These are phyloP conservation scores for Alternaria triticina DNA, from an alignment of 2,329 filamentous ascomycete species.

Conservation along the genomic window DNA sequence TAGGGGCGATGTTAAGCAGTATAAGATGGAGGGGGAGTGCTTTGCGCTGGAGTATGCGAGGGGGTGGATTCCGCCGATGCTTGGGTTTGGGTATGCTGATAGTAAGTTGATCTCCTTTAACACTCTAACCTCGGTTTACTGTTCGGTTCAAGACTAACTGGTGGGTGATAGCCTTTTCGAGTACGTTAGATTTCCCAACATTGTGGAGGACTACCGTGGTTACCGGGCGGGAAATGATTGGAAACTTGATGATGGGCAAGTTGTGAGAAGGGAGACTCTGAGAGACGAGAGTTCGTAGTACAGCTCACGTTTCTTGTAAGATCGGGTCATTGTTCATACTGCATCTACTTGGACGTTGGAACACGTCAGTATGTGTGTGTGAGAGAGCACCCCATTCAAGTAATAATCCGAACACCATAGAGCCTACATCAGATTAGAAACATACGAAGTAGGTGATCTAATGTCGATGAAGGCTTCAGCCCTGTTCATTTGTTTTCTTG, in stretches of 20 bases:
- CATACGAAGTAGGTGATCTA: background rate
- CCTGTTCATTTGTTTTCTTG: background rate
- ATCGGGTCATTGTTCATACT: background rate
- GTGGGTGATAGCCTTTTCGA: conserved; percentile 61
- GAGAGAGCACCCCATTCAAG: too few relatives aligned
- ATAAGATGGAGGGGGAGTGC: conserved; percentile 77
- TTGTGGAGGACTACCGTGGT: conserved; percentile 78
- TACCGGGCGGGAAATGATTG: conserved; percentile 77
- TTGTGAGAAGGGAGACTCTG: conserved; percentile 11
- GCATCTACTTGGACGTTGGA: background rate
- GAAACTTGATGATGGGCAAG: conserved; percentile 62
- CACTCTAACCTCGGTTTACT: background rate
- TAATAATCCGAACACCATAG: too few relatives aligned
- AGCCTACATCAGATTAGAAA: background rate
- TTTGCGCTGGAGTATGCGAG: conserved; percentile 84
- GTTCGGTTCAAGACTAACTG: background rate
- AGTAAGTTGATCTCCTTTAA: conserved; percentile 41
- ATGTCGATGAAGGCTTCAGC: background rate
- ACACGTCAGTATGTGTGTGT: background rate
- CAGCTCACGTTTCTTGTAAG: background rate
- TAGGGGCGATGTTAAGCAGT: conserved; percentile 79
- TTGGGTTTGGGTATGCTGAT: conserved; percentile 88
- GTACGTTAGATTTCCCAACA: conserved; percentile 84
- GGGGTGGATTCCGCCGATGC: conserved; percentile 92
- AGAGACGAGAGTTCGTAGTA: background rate